A percentile compares a stretch with the other conserved stretches of the same genome.
phyloP scores from a whole-genome alignment of 2,329 filamentous ascomycete species.

The Neonectria hederae region DNA sequence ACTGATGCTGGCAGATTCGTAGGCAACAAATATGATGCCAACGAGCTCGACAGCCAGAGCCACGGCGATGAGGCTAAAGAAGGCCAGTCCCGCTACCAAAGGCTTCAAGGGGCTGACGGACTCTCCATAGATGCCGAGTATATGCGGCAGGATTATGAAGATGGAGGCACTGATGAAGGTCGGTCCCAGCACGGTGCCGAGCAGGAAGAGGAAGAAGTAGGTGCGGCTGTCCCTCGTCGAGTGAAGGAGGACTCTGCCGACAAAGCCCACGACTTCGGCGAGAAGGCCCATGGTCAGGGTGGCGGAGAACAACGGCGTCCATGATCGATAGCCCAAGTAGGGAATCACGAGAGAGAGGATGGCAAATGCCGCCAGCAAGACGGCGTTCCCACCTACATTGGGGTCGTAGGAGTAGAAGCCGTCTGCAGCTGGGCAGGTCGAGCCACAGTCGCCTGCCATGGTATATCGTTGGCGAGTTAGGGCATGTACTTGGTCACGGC shows the following conservation, averaged over 20 bases:
- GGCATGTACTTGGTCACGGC: conserved; percentile 38
- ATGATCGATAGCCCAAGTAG: conserved; percentile 51
- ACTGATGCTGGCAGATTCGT: conserved; percentile 44
- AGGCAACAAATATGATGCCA: conserved; percentile 53
- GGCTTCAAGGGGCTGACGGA: conserved; percentile 51
- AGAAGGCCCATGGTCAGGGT: conserved; percentile 53
- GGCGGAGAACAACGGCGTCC: conserved; percentile 53
- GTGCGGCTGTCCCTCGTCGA: conserved; percentile 44
- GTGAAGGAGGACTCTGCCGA: conserved; percentile 56
- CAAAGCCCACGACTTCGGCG: conserved; percentile 57
- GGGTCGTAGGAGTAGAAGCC: conserved; percentile 52
- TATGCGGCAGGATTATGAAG: conserved; percentile 56
- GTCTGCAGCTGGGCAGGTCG: conserved; percentile 47
- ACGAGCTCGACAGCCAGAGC: conserved; percentile 51
- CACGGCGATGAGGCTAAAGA: conserved; percentile 48
- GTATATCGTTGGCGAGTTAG: conserved; percentile 33
- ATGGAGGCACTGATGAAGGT: conserved; percentile 56
- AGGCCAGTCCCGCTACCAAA: conserved; percentile 46
- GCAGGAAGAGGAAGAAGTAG: conserved; percentile 55
- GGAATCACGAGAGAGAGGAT: conserved; percentile 51
- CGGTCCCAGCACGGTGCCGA: conserved; percentile 59
- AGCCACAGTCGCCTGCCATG: conserved; percentile 51
- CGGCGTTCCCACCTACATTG: conserved; percentile 51
- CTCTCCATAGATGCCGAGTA: conserved; percentile 58
- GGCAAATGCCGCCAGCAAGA: conserved; percentile 53